Base-by-base conservation (phyloP, 306 rosid species). In the Cucumis cinereus region DNA sequence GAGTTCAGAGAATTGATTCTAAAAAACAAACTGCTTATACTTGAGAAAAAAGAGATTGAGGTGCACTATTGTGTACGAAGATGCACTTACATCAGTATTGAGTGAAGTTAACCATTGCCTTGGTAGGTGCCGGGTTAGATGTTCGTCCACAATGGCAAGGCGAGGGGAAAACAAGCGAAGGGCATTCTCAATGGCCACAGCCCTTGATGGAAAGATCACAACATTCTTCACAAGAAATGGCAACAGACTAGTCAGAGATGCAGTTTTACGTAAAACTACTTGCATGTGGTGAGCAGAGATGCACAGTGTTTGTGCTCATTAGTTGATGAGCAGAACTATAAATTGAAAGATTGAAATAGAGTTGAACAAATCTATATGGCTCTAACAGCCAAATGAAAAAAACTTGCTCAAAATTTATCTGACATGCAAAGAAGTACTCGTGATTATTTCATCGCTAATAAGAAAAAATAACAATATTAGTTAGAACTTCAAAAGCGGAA, bases 131-230 rank as follows among this genome's bases (percentile, higher is more conserved):
- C 90, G 92, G 61, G 96, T 92, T 73, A 94, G 89, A 88, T 90
- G 90, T 87, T 94, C 97, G 79, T 94, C 99, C 74, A 94, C 99
- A 85, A 94, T 77, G 79, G 95, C 99, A 77, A 94, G 97, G 33
- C 81, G 89, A 63, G 99, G 99, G 13, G 96, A 89, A 85, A 90
- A 94, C 89, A 91, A 82, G 61, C 89, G 93, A 82, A 94, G 95
- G 77, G 90, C 92, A 81, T 90, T 89, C 96, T 94, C 99, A 80
- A 94, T 94, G 24, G 96, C 97, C 57, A 88, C 91, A 50, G 88
- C 81, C 82, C 99, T 92, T 66, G 99, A 91, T 81, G 99, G 97
- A 89, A 94, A 92, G 77, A 94, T 87, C 77, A 90, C 95, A 82
- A 94, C 83, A 82, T 94, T 94, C 99, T 92, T 87, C 71, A 86